Conservation (phyloP, 306 rosid genomes). For the Lupinus albus region DNA sequence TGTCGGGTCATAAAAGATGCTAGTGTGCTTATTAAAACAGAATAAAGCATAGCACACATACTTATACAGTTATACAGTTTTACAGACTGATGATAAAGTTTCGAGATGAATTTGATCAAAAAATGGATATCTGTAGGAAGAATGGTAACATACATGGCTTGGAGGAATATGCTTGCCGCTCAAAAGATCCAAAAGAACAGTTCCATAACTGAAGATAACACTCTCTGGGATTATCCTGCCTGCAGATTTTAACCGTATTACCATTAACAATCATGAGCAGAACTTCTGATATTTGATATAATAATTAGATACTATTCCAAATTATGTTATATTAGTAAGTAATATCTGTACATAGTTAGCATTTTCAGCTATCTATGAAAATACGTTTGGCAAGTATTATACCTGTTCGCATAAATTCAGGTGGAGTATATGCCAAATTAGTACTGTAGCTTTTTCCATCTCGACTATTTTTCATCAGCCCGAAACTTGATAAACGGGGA, state of each 20-base stretch:
- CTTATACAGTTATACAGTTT: no score
- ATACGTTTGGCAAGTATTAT: slow-evolving; percentile 23
- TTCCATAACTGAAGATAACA: slow-evolving; percentile 73
- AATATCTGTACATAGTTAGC: slow-evolving; percentile 6
- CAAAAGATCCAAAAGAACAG: slow-evolving; percentile 72
- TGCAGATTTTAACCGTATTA: slow-evolving; percentile 38
- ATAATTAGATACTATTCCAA: background rate
- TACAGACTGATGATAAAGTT: slow-evolving; percentile 1
- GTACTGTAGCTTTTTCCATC: slow-evolving; percentile 99
- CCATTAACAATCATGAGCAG: slow-evolving; percentile 8
- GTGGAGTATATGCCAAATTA: slow-evolving; percentile 90
- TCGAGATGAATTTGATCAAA: slow-evolving; percentile 23
- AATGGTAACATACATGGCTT: slow-evolving; percentile 65
- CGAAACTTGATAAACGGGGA: slow-evolving; percentile 90
- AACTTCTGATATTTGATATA: background rate
- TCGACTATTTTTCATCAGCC: slow-evolving; percentile 91
- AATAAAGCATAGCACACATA: background rate
- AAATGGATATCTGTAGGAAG: slow-evolving; percentile 16
- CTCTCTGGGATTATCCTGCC: slow-evolving; percentile 74
- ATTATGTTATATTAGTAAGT: slow-evolving; percentile 2
- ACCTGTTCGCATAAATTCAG: slow-evolving; percentile 95
- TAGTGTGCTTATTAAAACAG: background rate
- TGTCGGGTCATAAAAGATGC: slow-evolving; percentile 10
- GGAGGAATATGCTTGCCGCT: slow-evolving; percentile 84
- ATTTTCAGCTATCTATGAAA: slow-evolving; percentile 12